These are phyloP conservation scores for Aphanocladium album DNA, from an alignment of 2,329 filamentous ascomycete species.

Conservation along the genomic window DNA sequence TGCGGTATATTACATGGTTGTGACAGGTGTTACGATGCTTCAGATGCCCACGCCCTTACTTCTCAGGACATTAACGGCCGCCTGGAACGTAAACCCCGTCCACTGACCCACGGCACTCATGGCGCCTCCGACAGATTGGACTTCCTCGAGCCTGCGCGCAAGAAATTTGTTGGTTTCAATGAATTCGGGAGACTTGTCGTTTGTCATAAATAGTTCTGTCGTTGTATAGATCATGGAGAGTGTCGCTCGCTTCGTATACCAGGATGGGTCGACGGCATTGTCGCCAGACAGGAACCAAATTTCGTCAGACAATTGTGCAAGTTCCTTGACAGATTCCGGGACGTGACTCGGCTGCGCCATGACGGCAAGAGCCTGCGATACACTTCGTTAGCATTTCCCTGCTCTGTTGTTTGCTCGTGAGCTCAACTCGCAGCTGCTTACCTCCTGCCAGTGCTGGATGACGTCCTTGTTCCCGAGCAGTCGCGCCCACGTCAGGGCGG, in stretches of 20 bases:
- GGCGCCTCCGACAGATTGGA: conserved; percentile 55
- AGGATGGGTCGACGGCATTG: conserved; percentile 71
- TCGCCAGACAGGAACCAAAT: conserved; percentile 87
- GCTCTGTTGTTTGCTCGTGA: background rate
- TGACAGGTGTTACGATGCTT: conserved; percentile 16
- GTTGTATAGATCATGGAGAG: conserved; percentile 60
- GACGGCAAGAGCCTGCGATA: conserved; percentile 70
- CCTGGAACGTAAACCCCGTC: conserved; percentile 74
- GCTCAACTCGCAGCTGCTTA: conserved; percentile 35
- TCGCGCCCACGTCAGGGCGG: conserved; percentile 68
- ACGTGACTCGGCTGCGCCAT: conserved; percentile 84
- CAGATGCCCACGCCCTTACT: conserved; percentile 83
- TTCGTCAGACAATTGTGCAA: conserved; percentile 81
- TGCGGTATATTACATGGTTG: background rate
- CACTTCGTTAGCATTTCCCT: background rate
- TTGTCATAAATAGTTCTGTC: conserved; percentile 90
- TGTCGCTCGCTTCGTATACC: conserved; percentile 67
- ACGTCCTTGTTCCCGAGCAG: conserved; percentile 69
- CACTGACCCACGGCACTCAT: conserved; percentile 66
- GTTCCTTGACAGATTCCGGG: conserved; percentile 69
- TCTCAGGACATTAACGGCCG: conserved; percentile 73
- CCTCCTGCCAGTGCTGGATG: conserved; percentile 80
- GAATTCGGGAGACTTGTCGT: conserved; percentile 70
- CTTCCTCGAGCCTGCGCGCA: conserved; percentile 67
- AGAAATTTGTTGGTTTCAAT: conserved; percentile 76